These are phyloP conservation scores for Lagenidium giganteum DNA, from an alignment of 352 stramenopile species.

Conservation along the genomic window DNA sequence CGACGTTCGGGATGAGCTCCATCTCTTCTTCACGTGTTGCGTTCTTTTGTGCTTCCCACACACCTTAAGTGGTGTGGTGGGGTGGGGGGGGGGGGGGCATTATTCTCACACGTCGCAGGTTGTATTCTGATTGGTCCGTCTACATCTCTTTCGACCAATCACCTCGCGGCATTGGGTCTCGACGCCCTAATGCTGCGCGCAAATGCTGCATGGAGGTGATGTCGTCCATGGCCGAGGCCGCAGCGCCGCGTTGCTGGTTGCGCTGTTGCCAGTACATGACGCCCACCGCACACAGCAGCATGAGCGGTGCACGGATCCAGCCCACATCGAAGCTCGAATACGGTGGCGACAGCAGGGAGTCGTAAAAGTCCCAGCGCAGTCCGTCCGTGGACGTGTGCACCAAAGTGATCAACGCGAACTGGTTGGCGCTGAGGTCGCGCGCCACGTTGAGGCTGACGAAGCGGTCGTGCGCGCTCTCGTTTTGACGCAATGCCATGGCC, in stretches of 20 bases:
- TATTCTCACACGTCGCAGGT: too few relatives aligned
- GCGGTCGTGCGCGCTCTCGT: background rate
- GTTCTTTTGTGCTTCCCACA: too few relatives aligned
- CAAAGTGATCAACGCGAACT: background rate
- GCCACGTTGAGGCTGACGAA: background rate
- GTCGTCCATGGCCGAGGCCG: background rate
- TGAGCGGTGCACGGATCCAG: slow-evolving; percentile 31
- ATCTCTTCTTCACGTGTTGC: slow-evolving; percentile 1
- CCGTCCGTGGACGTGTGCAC: too few relatives aligned
- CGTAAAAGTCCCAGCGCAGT: slow-evolving; percentile 20
- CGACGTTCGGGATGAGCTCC: slow-evolving; percentile 34
- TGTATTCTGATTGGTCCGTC: too few relatives aligned
- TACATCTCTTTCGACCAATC: too few relatives aligned
- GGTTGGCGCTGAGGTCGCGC: slow-evolving; percentile 12
- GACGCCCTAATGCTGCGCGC: too few relatives aligned
- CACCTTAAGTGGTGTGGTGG: background rate
- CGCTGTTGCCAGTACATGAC: slow-evolving; percentile 42
- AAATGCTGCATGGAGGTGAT: background rate
- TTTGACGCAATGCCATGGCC: background rate
- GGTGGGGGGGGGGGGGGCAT: too few relatives aligned
- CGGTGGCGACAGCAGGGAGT: slow-evolving; percentile 14
- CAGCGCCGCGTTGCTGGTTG: slow-evolving; percentile 3
- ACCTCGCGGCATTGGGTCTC: too few relatives aligned
- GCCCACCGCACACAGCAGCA: slow-evolving; percentile 31
- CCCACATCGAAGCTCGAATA: slow-evolving; percentile 23